phyloP scores from a whole-genome alignment of 345 rosid species.

The Citrus trifoliata region DNA sequence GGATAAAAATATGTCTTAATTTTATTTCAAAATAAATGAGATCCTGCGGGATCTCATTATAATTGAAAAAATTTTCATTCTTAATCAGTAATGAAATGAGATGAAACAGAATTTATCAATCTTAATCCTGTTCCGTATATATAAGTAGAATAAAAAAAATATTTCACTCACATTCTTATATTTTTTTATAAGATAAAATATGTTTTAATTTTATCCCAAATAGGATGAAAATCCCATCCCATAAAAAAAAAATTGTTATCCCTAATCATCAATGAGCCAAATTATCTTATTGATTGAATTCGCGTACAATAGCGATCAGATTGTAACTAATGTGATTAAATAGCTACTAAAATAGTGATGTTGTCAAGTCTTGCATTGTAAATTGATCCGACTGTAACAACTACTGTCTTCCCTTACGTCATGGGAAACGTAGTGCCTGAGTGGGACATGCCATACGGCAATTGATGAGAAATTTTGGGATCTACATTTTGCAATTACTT shows the following conservation, averaged over 20 bases:
- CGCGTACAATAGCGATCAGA: not conserved
- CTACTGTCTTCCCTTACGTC: not conserved
- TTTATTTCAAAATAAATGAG: fast-evolving
- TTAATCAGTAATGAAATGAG: fast-evolving
- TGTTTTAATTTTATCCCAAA: fast-evolving
- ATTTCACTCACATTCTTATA: too few species aligned
- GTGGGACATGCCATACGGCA: not conserved
- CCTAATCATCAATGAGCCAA: not conserved
- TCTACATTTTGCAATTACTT: too few species aligned
- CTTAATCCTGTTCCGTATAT: too few species aligned
- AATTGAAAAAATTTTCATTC: fast-evolving
- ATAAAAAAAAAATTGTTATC: too few species aligned
- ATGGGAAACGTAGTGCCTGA: not conserved
- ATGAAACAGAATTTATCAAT: fast-evolving
- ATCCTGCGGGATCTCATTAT: fast-evolving
- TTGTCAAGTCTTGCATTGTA: not conserved
- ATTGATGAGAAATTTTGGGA: not conserved
- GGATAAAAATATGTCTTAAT: fast-evolving
- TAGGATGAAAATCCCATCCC: fast-evolving
- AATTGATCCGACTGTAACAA: not conserved
- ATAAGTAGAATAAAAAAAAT: too few species aligned
- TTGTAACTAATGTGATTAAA: not conserved
- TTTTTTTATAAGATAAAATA: too few species aligned
- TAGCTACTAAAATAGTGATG: not conserved
- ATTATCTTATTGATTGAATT: not conserved